Evolutionary conservation across 306 rosid genomes (phyloP).

Genomic region (Prunus dulcis): DNA sequence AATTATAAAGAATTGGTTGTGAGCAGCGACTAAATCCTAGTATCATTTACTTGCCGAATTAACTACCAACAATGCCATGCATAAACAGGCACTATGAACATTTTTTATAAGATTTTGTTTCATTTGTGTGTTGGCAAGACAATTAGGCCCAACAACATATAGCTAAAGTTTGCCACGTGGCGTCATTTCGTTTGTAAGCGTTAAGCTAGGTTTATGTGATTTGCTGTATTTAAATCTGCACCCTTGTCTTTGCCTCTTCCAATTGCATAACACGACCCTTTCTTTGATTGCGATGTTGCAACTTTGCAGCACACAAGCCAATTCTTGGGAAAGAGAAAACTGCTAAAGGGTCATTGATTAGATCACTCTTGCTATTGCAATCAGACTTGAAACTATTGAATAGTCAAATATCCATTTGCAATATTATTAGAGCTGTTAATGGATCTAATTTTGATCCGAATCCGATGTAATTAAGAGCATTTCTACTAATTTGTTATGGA

Average conservation of each 20-base stretch:
- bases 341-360: not conserved
- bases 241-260: conserved; percentile 3
- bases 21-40: conserved; percentile 1
- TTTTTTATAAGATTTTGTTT: not conserved
- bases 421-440: too few relatives aligned
- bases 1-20: not conserved
- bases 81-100: not conserved
- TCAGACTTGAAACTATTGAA: not conserved
- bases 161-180: not conserved
- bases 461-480: too few relatives aligned
- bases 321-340: not conserved
- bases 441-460: too few relatives aligned
- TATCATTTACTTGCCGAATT: not conserved
- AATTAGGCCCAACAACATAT: conserved; percentile 3
- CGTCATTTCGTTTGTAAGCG: conserved; percentile 6
- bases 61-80: not conserved
- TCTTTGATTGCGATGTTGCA: conserved; percentile 7
- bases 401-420: too few relatives aligned
- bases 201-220: not conserved
- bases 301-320: not conserved
- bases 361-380: not conserved
- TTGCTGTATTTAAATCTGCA: not conserved
- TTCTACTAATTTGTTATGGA: too few relatives aligned
- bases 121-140: not conserved
- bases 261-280: not conserved